Evolutionary conservation across 73 alveolate genomes (phyloP).

Genomic region (Stentor coeruleus): DNA sequence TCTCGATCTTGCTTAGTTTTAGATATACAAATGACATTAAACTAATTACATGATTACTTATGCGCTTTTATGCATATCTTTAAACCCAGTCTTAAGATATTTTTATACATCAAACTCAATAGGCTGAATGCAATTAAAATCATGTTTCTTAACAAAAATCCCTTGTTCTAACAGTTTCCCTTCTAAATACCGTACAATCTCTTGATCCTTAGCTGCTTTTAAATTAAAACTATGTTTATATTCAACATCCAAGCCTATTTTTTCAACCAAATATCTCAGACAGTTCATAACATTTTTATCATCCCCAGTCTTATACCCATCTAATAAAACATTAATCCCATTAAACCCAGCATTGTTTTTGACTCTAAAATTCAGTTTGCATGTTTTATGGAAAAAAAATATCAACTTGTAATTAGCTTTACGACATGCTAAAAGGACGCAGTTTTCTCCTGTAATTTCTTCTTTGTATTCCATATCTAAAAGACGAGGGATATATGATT

Average conservation of each 20-base stretch:
- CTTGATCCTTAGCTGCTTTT: background rate
- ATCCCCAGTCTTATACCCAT: background rate
- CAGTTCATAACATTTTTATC: too few species aligned
- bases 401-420: background rate
- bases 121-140: too few species aligned
- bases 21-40: too few species aligned
- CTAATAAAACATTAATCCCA: background rate
- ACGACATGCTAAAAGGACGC: background rate
- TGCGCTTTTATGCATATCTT: too few species aligned
- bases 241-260: background rate
- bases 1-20: too few species aligned
- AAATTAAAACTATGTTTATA: too few species aligned
- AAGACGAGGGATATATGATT: background rate
- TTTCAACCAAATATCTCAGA: background rate
- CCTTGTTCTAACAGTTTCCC: background rate
- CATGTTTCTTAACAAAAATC: background rate
- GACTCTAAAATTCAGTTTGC: background rate
- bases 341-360: background rate
- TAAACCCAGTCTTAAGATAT: too few species aligned
- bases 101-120: too few species aligned
- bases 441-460: constrained; percentile 8
- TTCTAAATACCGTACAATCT: background rate
- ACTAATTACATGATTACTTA: too few species aligned
- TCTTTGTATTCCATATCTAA: constrained; percentile 3
- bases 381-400: background rate